These are phyloP conservation scores for Haplographium delicatum DNA, from an alignment of 495 filamentous ascomycete species.

Conservation along the genomic window DNA sequence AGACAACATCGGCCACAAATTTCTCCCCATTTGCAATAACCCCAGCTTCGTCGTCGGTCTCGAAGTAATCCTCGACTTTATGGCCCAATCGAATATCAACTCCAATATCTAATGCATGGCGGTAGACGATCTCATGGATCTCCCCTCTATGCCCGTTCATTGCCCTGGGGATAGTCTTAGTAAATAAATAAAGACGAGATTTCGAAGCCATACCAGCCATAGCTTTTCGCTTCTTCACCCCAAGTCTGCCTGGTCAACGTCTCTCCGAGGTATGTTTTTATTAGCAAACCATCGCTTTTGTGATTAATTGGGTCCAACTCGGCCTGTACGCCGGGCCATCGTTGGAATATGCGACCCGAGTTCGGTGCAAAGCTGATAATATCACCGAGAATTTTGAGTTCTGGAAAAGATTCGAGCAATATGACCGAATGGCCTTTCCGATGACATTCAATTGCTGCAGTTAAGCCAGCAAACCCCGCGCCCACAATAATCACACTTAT, in stretches of 20 bases:
- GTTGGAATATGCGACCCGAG: slow-evolving; percentile 39
- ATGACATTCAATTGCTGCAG: slow-evolving; percentile 56
- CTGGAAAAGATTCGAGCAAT: slow-evolving; percentile 45
- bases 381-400: slow-evolving; percentile 42
- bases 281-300: slow-evolving; percentile 36
- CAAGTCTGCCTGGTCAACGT: slow-evolving; percentile 31
- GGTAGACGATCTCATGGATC: slow-evolving; percentile 55
- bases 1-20: slow-evolving; percentile 49
- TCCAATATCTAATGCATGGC: slow-evolving; percentile 49
- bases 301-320: slow-evolving; percentile 45
- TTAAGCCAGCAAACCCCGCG: slow-evolving; percentile 55
- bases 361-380: slow-evolving; percentile 48
- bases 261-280: slow-evolving; percentile 33
- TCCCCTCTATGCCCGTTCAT: slow-evolving; percentile 61
- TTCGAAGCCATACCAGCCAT: too few relatives aligned
- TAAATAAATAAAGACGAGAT: too few relatives aligned
- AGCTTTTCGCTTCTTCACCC: slow-evolving; percentile 33
- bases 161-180: too few relatives aligned
- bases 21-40: slow-evolving; percentile 48
- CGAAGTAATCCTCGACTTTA: slow-evolving; percentile 56
- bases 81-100: slow-evolving; percentile 51
- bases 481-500: slow-evolving; percentile 56
- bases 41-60: slow-evolving; percentile 48
- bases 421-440: slow-evolving; percentile 56
- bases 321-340: slow-evolving; percentile 44